Percentiles rank a stretch among this genome's conserved stretches.
phyloP scores from a whole-genome alignment of 352 stramenopile genomes.

The Globisporangium middletonii region DNA sequence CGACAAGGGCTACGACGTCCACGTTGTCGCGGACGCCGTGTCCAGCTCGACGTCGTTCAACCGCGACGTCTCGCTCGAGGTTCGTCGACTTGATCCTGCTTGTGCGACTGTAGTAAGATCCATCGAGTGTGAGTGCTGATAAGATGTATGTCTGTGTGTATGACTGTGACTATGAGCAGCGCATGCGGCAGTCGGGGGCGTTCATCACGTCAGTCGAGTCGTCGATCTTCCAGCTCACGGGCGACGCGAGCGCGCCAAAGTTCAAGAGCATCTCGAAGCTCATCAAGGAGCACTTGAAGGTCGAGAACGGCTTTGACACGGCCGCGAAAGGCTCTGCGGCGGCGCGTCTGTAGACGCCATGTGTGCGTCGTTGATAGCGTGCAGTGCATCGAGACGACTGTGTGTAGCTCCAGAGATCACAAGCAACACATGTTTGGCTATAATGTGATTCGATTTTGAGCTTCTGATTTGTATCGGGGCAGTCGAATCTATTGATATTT shows the following conservation, averaged over 20 bases:
- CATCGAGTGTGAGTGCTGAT: neutral
- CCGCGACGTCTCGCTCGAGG: conserved; percentile 88
- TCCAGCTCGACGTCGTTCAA: conserved; percentile 88
- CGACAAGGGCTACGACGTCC: conserved; percentile 94
- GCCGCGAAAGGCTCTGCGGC: neutral
- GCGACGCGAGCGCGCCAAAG: conserved; percentile 86
- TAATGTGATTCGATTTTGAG: neutral
- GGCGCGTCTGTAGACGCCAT: conserved; percentile 7
- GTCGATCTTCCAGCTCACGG: conserved; percentile 93
- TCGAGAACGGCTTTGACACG: conserved; percentile 50
- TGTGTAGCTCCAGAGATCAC: neutral
- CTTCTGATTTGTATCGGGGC: too few relatives aligned
- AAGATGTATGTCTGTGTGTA: neutral
- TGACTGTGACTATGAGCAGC: conserved; percentile 21
- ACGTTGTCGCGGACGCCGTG: conserved; percentile 95
- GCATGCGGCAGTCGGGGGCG: conserved; percentile 91
- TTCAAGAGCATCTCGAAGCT: conserved; percentile 93
- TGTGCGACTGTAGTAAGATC: neutral
- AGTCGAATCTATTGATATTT: neutral
- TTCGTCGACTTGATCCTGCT: conserved; percentile 8
- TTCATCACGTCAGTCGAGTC: conserved; percentile 95
- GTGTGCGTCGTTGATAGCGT: neutral
- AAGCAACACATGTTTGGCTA: neutral
- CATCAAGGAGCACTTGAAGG: conserved; percentile 90
- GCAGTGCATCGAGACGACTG: neutral